These are phyloP conservation scores for Phyllosticta capitalensis DNA, from an alignment of 2,329 filamentous ascomycete genomes.

Conservation along the genomic window DNA sequence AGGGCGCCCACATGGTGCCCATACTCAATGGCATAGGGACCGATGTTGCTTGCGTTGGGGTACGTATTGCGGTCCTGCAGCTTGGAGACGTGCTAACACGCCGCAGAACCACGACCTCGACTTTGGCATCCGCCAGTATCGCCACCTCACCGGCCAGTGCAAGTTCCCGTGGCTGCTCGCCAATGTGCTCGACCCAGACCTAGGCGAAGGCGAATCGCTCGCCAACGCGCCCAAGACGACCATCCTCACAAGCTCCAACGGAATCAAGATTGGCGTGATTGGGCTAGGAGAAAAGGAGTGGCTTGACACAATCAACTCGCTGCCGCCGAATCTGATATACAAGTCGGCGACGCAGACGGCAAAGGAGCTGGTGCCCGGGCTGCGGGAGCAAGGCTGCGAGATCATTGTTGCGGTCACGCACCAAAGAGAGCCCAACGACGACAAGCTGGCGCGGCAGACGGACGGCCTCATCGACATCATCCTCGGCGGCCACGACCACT, in stretches of 20 bases:
- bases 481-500: slow-evolving; percentile 83
- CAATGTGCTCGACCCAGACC: slow-evolving; percentile 74
- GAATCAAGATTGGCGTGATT: slow-evolving; percentile 76
- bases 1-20: slow-evolving; percentile 83
- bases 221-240: slow-evolving; percentile 66
- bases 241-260: slow-evolving; percentile 72
- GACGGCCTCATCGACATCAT: slow-evolving; percentile 73
- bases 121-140: slow-evolving; percentile 77
- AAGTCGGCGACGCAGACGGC: slow-evolving; percentile 68
- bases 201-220: slow-evolving; percentile 65
- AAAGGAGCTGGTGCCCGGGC: slow-evolving; percentile 60
- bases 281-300: slow-evolving; percentile 82
- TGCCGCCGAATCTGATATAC: slow-evolving; percentile 76
- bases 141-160: slow-evolving; percentile 62
- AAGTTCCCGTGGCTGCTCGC: slow-evolving; percentile 83
- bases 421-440: slow-evolving; percentile 80
- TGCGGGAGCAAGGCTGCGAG: slow-evolving; percentile 70
- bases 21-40: slow-evolving; percentile 70
- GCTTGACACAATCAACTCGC: slow-evolving; percentile 77
- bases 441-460: slow-evolving; percentile 67
- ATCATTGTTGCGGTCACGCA: slow-evolving; percentile 77
- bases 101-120: slow-evolving; percentile 79
- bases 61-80: slow-evolving; percentile 34
- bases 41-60: slow-evolving; percentile 71
- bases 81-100: not conserved